Base-by-base conservation (phyloP, 2,329 filamentous ascomycete species). In the Colletotrichum orchidophilum region DNA sequence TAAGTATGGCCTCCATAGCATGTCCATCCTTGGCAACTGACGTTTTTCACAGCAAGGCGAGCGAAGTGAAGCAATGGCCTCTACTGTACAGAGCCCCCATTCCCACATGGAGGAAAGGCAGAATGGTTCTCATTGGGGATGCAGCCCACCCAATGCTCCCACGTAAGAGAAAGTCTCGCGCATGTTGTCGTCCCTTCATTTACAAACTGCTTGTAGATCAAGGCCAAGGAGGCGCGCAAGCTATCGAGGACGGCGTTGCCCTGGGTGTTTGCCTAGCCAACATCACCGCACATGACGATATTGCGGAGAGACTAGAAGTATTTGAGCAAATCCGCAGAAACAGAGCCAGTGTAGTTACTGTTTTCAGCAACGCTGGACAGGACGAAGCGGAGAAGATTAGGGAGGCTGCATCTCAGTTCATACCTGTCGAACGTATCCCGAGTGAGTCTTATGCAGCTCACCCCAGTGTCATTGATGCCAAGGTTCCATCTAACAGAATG, bases 121-220 rank as follows among this genome's bases (percentile, higher is more conserved):
- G 75, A 7, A 70, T 82, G 67, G 73, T 77, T 2, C 75, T 83
- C 2, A 77, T 78, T 15, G 81, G 81, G 6, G 81, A 83, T 53
- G 79, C 81, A 0, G 81, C 81, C 0, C 81, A 83, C 65, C 80
- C 81, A 0, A 82, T 82, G 78, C 77, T 83, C 12, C 81, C 81
- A 1, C 80, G 80, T 81, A 70, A 57, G 77, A 74, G 6, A 42
- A n/a, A n/a, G 5, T 13, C 27, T 26, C 9, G 8, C 12, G 3
- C 15, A 50, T 24, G 7, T 55, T 4, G 15, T 8, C 3, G 0
- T 5, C 0, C 67, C 70, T 46, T 46, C 24, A 73, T 33, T 49
- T 1, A 61, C 21, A 62, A 79, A 18, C 49, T 26, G 2, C 3
- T 18, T 8, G 3, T 9, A 71, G 81, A 83, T 63, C 82, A 83